A percentile compares a stretch with the other conserved stretches of the same genome.
These are phyloP conservation scores for Rehmannia glutinosa DNA, from an alignment of 257 asterid genomes.

Conservation along the genomic window DNA sequence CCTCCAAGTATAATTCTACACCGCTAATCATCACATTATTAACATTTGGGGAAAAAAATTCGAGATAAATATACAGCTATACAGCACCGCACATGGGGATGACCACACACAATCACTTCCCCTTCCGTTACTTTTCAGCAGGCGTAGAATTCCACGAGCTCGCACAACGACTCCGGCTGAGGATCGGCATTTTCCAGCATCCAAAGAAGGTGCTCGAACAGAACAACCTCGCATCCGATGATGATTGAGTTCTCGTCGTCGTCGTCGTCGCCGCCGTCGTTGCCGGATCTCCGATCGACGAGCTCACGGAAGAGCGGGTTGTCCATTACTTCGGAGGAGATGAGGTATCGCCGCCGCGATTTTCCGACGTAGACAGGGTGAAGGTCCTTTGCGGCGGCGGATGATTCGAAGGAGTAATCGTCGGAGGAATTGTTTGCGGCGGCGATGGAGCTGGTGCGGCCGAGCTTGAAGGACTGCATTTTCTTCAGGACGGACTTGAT, in stretches of 20 bases:
- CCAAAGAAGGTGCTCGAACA: constrained; percentile 80
- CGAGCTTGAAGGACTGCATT: constrained; percentile 93
- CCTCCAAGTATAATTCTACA: constrained; percentile 22
- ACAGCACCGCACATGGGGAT: constrained; percentile 25
- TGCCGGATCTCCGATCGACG: constrained; percentile 30
- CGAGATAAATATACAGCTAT: constrained; percentile 29
- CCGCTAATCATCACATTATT: constrained; percentile 34
- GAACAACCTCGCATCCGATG: constrained; percentile 84
- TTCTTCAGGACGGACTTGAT: constrained; percentile 81
- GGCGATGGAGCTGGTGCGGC: constrained; percentile 48
- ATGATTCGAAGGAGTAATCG: constrained; percentile 28
- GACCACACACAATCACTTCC: constrained; percentile 25
- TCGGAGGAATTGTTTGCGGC: constrained; percentile 38
- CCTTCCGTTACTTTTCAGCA: constrained; percentile 43
- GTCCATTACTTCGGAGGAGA: constrained; percentile 68
- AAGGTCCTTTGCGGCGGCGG: constrained; percentile 29
- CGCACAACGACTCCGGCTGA: constrained; percentile 74
- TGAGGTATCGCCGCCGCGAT: constrained; percentile 75
- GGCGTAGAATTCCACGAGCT: constrained; percentile 51
- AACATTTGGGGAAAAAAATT: not conserved
- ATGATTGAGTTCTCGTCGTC: constrained; percentile 31
- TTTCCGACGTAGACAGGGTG: constrained; percentile 88
- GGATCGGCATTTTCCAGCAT: constrained; percentile 66
- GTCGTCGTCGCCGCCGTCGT: not conserved
- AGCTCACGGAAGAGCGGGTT: constrained; percentile 92